phyloP scores from a whole-genome alignment of 345 rosid genomes.

The Brassica rapa region DNA sequence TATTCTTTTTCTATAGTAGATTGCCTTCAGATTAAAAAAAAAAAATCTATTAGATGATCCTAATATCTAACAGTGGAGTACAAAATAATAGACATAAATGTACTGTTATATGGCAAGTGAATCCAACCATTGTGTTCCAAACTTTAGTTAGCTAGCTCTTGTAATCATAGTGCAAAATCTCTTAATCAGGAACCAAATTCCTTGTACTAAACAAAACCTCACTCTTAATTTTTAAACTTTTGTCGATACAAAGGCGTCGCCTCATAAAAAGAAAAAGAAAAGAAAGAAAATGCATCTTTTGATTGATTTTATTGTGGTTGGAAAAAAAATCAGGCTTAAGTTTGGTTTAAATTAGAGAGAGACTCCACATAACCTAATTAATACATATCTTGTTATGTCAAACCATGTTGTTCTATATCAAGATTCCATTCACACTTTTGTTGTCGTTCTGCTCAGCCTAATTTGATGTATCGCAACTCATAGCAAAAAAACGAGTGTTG shows the following conservation, averaged over 20 bases:
- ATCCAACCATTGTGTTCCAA: background rate
- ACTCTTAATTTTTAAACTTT: background rate
- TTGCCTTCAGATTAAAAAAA: background rate
- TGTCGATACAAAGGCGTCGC: conserved; percentile 9
- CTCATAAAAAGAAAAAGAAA: background rate
- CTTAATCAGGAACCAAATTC: conserved; percentile 5
- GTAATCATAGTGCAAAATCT: background rate
- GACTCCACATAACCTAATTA: conserved; percentile 12
- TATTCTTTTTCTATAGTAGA: background rate
- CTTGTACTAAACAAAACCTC: background rate
- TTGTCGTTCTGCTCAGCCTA: background rate
- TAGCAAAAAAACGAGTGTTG: conserved; percentile 6
- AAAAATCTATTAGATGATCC: background rate
- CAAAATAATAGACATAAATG: background rate
- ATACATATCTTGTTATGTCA: background rate
- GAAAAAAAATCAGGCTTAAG: background rate
- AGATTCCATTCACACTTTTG: conserved; percentile 11
- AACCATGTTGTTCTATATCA: conserved; percentile 3
- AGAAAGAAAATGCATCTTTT: background rate
- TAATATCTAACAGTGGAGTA: background rate
- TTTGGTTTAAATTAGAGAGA: background rate
- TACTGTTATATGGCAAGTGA: background rate
- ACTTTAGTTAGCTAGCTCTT: background rate
- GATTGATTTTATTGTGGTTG: conserved; percentile 7
- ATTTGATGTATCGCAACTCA: conserved; percentile 4